Base-by-base conservation (phyloP, 1,139 yeast species). In the Candida pseudoviswanathii region DNA sequence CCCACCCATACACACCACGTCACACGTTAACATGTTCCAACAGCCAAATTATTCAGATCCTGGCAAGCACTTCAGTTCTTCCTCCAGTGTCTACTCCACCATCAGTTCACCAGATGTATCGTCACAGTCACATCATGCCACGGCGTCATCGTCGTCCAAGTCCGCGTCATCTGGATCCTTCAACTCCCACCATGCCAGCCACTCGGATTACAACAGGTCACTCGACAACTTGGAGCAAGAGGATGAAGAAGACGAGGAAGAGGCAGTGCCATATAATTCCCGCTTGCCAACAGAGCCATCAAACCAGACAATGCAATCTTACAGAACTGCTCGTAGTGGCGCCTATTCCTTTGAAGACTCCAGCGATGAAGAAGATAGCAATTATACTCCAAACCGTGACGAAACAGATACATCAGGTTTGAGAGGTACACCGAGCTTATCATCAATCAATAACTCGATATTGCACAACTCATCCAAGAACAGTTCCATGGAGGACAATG, bases 1-100 rank as follows among this genome's bases (percentile, higher is more conserved):
- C 16, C 34, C 4, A 32, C 11, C 11, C 5, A n/a, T 33, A n/a
- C 22, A 5, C 21, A 11, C 21, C 37, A 7, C 11, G 37, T 10
- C 24, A 10, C 27, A 24, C 16, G 11, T 10, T 3, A 37, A 24
- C n/a, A 50, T 50, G 52, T 33, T 42, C 30, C 46, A 44, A 31
- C 48, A 47, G 5, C 51, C 50, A 10, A 31, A 45, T 31, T 41
- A 37, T 39, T 38, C 41, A 43, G 47, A 42, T 32, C 33, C 48
- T 36, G 30, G 44, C 3, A 54, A 51, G 37, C 66, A 69, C 54
- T 54, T 57, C 47, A 69, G 74, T 50, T 58, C 68, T 4, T 58
- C 74, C 4, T 69, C 74, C n/a, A 68, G 73, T 47, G 68, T 68
- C 5, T 70, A 70, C 51, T 65, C 71, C 22, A 60, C 68, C 1